Conservation (phyloP, 768 basidiomycete genomes). For the Multifurca ochricompacta region DNA sequence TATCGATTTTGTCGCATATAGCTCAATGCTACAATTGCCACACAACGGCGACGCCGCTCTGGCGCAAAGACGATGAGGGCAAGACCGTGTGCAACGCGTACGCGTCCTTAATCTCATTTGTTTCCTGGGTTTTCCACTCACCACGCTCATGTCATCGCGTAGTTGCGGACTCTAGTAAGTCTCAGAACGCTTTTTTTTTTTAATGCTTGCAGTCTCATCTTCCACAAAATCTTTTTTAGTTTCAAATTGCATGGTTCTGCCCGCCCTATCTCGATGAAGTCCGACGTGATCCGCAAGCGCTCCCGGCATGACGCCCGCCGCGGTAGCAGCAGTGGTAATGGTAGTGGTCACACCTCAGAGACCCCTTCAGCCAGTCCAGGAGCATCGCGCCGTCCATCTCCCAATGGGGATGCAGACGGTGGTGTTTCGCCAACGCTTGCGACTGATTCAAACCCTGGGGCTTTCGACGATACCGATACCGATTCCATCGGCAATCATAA, state of each 20-base stretch:
- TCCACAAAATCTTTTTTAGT: constrained; percentile 26
- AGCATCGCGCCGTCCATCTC: constrained; percentile 66
- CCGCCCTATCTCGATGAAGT: constrained; percentile 87
- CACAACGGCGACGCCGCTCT: constrained; percentile 81
- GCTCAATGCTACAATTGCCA: constrained; percentile 90
- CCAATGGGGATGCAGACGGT: constrained; percentile 38
- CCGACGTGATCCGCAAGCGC: constrained; percentile 82
- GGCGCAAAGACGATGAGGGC: constrained; percentile 88
- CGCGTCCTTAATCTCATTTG: constrained; percentile 28
- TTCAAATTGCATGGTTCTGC: constrained; percentile 83
- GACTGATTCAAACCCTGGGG: constrained; percentile 44
- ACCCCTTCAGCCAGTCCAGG: constrained; percentile 72
- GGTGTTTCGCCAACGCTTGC: constrained; percentile 53
- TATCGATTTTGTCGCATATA: not conserved
- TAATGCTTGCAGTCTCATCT: constrained; percentile 1
- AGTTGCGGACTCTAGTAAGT: constrained; percentile 75
- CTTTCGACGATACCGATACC: constrained; percentile 9
- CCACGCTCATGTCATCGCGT: constrained; percentile 11
- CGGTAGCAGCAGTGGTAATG: constrained; percentile 26
- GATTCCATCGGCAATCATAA: constrained; percentile 42
- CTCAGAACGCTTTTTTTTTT: not conserved
- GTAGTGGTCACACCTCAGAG: constrained; percentile 41
- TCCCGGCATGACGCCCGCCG: constrained; percentile 75
- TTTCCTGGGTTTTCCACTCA: not conserved
- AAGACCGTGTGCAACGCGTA: constrained; percentile 89